Base-by-base conservation (phyloP, 192 early-diverging fungal genomes). In the Mortierella antarctica region DNA sequence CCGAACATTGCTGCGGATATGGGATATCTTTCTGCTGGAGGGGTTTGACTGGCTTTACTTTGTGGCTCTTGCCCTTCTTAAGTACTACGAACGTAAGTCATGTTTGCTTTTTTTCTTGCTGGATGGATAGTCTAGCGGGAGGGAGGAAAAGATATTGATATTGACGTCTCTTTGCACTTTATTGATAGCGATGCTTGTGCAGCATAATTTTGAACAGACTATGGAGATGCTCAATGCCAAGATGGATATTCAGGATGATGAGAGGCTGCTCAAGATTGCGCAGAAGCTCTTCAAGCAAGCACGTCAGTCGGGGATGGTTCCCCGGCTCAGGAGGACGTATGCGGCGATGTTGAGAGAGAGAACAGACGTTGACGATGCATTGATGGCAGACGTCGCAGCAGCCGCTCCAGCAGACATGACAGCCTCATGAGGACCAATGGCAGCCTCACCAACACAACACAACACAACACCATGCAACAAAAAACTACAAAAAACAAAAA, bases 1-100 rank as follows among this genome's bases (percentile, higher is more conserved):
- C 70, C 83, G 86, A 42, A 86, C 84, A 39, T 39, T 89, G 52
- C 53, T 89, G 14, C 72, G 88, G 41, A 87, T 89, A 49, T 89
- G 88, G 88, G 88, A 89, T 49, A 69, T 84, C 42, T 71, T 88
- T 31, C 68, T 87, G 48, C 52, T 89, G 21, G 69, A 76, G 60
- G 88, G 88, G 4, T 89, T 85, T 69, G 87, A 89, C 67, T 67
- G 86, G 63, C 67, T 89, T 2, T 87, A 87, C 56, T 85, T 82
- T 73, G 83, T 84, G 61, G 86, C 88, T 12, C 23, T 89, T 39
- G 84, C 82, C 7, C 59, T 89, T 17, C 47, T 89, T 47, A 84
- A 86, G 39, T 82, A 55, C 18, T 50, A 82, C 66, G 69, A 89
- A 84, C 42, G 88, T 89, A 76, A 65, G 74, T 59, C 3, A 3